Percentiles rank a stretch among this genome's conserved stretches.
Evolutionary conservation across 805 yeast species (phyloP).

Genomic region (Starmerella tilneyi): DNA sequence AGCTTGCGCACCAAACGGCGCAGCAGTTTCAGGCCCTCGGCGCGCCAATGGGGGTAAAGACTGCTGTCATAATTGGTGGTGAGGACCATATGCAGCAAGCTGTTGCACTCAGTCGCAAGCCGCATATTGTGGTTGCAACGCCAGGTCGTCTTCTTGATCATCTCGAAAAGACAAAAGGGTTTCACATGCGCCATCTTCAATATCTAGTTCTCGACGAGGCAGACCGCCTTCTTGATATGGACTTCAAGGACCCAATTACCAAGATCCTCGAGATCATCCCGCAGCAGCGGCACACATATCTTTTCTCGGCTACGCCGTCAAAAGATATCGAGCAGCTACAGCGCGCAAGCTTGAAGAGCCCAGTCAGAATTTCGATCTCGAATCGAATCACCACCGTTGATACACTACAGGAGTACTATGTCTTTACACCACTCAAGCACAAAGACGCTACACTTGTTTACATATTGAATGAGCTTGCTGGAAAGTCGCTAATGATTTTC

Average conservation of each 20-base stretch:
- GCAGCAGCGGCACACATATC: slow-evolving; percentile 60
- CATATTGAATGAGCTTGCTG: slow-evolving; percentile 67
- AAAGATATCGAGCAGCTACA: slow-evolving; percentile 89
- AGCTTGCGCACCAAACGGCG: slow-evolving; percentile 52
- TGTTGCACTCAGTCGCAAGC: slow-evolving; percentile 82
- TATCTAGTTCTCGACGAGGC: slow-evolving; percentile 95
- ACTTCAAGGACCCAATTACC: slow-evolving; percentile 89
- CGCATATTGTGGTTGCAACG: slow-evolving; percentile 90
- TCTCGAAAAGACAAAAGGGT: slow-evolving; percentile 83
- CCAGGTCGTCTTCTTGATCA: slow-evolving; percentile 89
- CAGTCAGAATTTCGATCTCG: slow-evolving; percentile 84
- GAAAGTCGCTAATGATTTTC: slow-evolving; percentile 80
- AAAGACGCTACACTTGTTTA: slow-evolving; percentile 82
- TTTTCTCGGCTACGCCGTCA: slow-evolving; percentile 96
- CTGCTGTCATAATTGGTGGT: slow-evolving; percentile 89
- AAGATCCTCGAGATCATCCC: slow-evolving; percentile 79
- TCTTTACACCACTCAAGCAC: slow-evolving; percentile 85
- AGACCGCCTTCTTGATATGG: slow-evolving; percentile 88
- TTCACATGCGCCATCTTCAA: slow-evolving; percentile 64
- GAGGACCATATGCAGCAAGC: slow-evolving; percentile 98
- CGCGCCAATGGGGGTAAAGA: slow-evolving; percentile 78
- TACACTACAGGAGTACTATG: slow-evolving; percentile 76
- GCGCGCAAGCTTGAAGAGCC: slow-evolving; percentile 78
- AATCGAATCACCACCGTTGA: slow-evolving; percentile 87
- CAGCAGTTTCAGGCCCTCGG: slow-evolving; percentile 95